Percentiles rank a stretch among this genome's conserved stretches.
phyloP scores from a whole-genome alignment of 2,329 filamentous ascomycete genomes.

The Scedosporium aurantiacum region DNA sequence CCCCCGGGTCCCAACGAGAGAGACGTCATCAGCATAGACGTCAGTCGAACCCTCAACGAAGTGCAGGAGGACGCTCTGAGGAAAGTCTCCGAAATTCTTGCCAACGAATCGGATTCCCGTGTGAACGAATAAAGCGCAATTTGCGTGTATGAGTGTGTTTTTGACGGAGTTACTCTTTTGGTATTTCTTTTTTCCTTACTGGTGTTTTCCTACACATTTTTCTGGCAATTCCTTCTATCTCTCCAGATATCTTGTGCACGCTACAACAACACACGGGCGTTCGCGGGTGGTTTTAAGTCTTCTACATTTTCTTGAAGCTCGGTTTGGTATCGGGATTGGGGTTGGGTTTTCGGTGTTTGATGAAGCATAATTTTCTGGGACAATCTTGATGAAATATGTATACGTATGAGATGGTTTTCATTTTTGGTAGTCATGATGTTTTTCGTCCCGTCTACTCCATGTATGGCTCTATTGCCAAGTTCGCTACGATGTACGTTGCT shows the following conservation, averaged over 20 bases:
- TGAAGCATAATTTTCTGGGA: background rate
- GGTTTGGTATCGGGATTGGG: background rate
- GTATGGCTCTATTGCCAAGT: no score
- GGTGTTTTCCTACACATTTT: background rate
- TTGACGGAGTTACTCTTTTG: background rate
- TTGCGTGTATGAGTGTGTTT: background rate
- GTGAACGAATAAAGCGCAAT: background rate
- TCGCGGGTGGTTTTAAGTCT: background rate
- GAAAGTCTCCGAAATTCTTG: conserved; percentile 30
- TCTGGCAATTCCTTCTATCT: background rate
- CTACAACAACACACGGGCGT: background rate
- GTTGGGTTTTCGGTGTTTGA: background rate
- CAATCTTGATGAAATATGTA: background rate
- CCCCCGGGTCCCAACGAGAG: conserved; percentile 59
- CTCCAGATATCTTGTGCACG: background rate
- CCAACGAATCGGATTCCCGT: background rate
- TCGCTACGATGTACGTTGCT: background rate
- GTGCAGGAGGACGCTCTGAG: conserved; percentile 51
- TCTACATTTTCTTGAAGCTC: background rate
- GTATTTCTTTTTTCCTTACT: background rate
- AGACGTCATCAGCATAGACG: conserved; percentile 64
- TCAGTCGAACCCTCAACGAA: conserved; percentile 44
- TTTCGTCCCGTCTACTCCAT: background rate
- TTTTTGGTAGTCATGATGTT: background rate
- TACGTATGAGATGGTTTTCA: background rate